Evolutionary conservation across 768 basidiomycete genomes (phyloP).

Genomic region (Kwoniella newhampshirensis): DNA sequence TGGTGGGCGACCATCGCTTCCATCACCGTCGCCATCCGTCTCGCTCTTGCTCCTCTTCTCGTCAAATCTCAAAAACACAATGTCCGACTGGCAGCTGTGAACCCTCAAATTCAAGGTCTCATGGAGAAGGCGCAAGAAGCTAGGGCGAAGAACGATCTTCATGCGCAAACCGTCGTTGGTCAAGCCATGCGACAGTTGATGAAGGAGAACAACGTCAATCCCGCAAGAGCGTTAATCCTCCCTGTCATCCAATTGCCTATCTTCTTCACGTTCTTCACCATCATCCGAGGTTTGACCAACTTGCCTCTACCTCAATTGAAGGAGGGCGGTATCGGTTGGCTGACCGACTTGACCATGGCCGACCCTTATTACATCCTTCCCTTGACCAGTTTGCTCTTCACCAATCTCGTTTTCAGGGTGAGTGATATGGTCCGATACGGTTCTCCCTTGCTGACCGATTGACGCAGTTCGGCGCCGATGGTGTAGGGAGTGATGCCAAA

Average conservation of each 20-base stretch:
- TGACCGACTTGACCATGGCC: constrained; percentile 74
- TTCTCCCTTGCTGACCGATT: background rate
- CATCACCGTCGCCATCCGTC: constrained; percentile 54
- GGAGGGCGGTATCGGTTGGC: constrained; percentile 69
- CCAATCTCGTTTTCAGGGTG: constrained; percentile 71
- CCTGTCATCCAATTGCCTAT: constrained; percentile 72
- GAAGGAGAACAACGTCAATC: constrained; percentile 65
- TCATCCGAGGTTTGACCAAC: constrained; percentile 67
- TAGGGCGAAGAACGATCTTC: constrained; percentile 54
- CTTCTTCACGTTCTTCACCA: constrained; percentile 80
- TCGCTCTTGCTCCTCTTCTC: constrained; percentile 54
- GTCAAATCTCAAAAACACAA: constrained; percentile 66
- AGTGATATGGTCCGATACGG: constrained; percentile 40
- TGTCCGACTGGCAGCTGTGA: constrained; percentile 65
- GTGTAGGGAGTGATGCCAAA: constrained; percentile 52
- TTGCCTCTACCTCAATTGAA: constrained; percentile 72
- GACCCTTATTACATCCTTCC: constrained; percentile 79
- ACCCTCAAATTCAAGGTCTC: constrained; percentile 62
- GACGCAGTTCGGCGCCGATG: constrained; percentile 14
- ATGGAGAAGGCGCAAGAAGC: constrained; percentile 60
- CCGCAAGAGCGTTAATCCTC: constrained; percentile 60
- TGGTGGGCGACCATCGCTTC: constrained; percentile 52
- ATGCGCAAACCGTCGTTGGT: constrained; percentile 57
- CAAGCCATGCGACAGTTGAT: constrained; percentile 62
- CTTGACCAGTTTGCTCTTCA: constrained; percentile 59